phyloP scores from a whole-genome alignment of 73 alveolate genomes.

The Paraurostyla sp. region DNA sequence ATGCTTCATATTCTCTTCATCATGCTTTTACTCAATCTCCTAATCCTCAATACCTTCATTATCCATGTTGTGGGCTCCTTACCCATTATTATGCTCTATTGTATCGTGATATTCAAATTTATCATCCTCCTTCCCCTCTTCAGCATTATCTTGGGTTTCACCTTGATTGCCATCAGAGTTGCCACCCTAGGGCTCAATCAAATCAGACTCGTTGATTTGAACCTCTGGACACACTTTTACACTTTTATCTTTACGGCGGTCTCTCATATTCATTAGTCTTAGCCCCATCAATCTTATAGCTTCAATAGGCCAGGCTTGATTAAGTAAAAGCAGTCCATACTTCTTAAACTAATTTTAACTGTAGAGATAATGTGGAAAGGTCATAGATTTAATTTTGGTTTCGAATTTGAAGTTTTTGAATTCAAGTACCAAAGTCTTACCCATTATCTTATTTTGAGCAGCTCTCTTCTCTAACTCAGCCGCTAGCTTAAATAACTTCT shows the following conservation, averaged over 20 bases:
- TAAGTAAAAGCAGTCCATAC: conserved; percentile 7
- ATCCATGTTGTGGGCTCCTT: background rate
- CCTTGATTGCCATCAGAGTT: background rate
- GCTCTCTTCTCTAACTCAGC: conserved; percentile 29
- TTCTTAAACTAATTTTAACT: background rate
- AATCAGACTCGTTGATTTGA: too few relatives aligned
- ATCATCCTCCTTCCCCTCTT: background rate
- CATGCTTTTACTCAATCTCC: conserved; percentile 17
- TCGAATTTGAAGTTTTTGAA: conserved; percentile 28
- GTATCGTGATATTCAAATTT: background rate
- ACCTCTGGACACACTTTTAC: background rate
- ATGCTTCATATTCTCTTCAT: conserved; percentile 24
- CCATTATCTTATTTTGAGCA: conserved; percentile 34
- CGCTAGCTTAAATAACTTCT: conserved; percentile 42
- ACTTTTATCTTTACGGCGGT: background rate
- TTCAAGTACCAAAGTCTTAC: conserved; percentile 38
- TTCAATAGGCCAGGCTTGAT: conserved; percentile 55
- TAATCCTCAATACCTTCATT: conserved; percentile 5
- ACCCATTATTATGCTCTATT: background rate
- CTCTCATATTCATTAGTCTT: conserved; percentile 34
- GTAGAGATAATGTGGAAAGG: conserved; percentile 23
- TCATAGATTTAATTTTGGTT: background rate
- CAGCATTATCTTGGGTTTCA: background rate
- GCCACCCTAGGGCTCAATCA: too few relatives aligned
- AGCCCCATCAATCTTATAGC: conserved; percentile 49